Evolutionary conservation across 345 rosid species (phyloP).

Genomic region (Cardamine resedifolia): DNA sequence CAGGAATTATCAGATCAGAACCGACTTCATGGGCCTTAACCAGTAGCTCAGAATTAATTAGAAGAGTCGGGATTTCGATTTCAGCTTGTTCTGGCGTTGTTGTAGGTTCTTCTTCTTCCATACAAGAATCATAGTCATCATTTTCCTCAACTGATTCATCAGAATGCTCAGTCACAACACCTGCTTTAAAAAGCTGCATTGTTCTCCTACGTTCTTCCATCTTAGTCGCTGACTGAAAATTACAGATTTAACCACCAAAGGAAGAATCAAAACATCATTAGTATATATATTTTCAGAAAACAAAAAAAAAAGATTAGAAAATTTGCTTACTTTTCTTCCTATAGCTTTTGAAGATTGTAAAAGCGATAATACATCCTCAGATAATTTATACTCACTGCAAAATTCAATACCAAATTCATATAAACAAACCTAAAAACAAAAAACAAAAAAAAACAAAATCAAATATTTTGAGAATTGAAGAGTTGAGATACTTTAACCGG

Average conservation of each 20-base stretch:
- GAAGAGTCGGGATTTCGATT: constrained; percentile 11
- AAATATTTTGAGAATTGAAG: not conserved
- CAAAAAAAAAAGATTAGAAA: not conserved
- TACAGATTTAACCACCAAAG: constrained; percentile 14
- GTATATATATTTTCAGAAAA: not conserved
- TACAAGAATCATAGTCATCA: constrained; percentile 18
- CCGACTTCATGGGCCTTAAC: constrained; percentile 17
- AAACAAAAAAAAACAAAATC: no score
- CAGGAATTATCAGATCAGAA: constrained; percentile 23
- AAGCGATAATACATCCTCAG: constrained; percentile 58
- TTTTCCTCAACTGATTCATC: constrained; percentile 28
- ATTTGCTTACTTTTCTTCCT: constrained; percentile 53
- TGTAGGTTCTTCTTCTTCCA: constrained; percentile 26
- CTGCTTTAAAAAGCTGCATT: constrained; percentile 60
- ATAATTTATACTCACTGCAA: constrained; percentile 67
- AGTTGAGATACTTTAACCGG: constrained; percentile 54
- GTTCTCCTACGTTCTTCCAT: constrained; percentile 60
- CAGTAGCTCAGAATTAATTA: constrained; percentile 15
- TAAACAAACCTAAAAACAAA: not conserved
- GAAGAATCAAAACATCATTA: not conserved
- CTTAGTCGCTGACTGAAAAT: constrained; percentile 55
- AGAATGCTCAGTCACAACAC: constrained; percentile 42
- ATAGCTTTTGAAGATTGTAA: constrained; percentile 65
- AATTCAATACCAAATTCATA: constrained; percentile 8
- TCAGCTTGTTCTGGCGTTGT: constrained; percentile 19